phyloP scores from a whole-genome alignment of 2,329 filamentous ascomycete species.

The Fusarium ambrosium region DNA sequence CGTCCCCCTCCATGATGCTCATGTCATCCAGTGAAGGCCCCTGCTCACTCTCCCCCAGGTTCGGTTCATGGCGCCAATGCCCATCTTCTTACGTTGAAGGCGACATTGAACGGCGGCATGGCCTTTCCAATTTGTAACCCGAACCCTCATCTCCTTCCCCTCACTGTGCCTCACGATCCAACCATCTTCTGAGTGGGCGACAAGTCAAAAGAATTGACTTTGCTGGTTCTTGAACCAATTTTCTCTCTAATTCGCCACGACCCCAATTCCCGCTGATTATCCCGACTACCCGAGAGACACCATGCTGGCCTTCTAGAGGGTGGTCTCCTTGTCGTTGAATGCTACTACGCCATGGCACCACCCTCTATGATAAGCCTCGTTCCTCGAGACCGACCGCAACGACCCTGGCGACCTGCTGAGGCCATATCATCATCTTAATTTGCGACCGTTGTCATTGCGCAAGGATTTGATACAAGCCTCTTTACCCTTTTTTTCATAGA shows the following conservation, averaged over 20 bases:
- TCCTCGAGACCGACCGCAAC: constrained; percentile 38
- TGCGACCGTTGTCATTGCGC: neutral
- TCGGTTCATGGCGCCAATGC: constrained; percentile 4
- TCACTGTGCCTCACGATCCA: neutral
- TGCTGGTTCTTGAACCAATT: constrained; percentile 7
- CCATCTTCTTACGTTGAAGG: neutral
- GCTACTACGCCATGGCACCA: constrained; percentile 68
- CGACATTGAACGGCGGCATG: neutral
- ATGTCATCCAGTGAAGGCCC: constrained; percentile 10
- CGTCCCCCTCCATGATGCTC: constrained; percentile 17
- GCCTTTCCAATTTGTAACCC: neutral
- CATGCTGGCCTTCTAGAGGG: constrained; percentile 62
- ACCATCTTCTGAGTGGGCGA: neutral
- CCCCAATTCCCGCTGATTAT: constrained; percentile 12
- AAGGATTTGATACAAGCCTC: neutral
- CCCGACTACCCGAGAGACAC: constrained; percentile 27
- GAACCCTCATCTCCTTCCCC: neutral
- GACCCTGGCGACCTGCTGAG: constrained; percentile 2
- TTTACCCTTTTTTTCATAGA: constrained; percentile 12
- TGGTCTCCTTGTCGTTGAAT: constrained; percentile 58
- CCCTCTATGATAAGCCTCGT: constrained; percentile 62
- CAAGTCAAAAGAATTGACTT: neutral
- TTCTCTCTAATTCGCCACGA: constrained; percentile 25
- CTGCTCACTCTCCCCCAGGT: neutral
- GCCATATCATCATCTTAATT: neutral